Evolutionary conservation across 2,329 filamentous ascomycete species (phyloP).

Genomic region (Periconia macrospinosa): DNA sequence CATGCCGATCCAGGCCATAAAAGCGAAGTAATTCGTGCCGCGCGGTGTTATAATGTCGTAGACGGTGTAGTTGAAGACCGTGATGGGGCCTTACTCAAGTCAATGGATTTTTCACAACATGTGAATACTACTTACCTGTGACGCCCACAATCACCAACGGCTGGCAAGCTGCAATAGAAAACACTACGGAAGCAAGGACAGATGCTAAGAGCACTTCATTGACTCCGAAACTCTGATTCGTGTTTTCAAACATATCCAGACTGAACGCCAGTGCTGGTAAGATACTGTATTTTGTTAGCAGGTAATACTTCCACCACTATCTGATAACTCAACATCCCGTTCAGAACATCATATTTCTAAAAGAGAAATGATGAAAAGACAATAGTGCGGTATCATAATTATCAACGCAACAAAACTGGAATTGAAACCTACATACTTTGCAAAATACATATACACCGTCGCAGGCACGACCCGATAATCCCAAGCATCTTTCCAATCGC

Average conservation of each 20-base stretch:
- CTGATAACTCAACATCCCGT: background rate
- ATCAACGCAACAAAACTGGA: background rate
- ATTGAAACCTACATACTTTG: conserved; percentile 64
- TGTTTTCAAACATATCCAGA: conserved; percentile 91
- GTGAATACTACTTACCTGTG: conserved; percentile 56
- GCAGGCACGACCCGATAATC: conserved; percentile 86
- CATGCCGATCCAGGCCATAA: conserved; percentile 91
- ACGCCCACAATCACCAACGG: conserved; percentile 90
- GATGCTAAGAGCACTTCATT: conserved; percentile 89
- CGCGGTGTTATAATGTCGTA: conserved; percentile 82
- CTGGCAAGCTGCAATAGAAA: conserved; percentile 77
- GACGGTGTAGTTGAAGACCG: conserved; percentile 92
- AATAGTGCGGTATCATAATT: background rate
- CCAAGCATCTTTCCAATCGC: conserved; percentile 86
- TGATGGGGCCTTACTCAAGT: conserved; percentile 68
- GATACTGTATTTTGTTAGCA: conserved; percentile 59
- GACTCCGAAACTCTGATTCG: conserved; percentile 79
- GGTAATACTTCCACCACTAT: background rate
- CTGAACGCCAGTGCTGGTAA: conserved; percentile 86
- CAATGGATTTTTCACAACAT: background rate
- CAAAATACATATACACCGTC: conserved; percentile 93
- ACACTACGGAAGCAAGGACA: conserved; percentile 80
- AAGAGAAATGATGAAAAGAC: background rate
- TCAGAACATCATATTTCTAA: background rate
- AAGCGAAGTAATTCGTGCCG: conserved; percentile 80